Percentiles rank a stretch among this genome's conserved stretches.
These are phyloP conservation scores for Tylopilus rubrobrunneus DNA, from an alignment of 768 basidiomycete species.

Conservation along the genomic window DNA sequence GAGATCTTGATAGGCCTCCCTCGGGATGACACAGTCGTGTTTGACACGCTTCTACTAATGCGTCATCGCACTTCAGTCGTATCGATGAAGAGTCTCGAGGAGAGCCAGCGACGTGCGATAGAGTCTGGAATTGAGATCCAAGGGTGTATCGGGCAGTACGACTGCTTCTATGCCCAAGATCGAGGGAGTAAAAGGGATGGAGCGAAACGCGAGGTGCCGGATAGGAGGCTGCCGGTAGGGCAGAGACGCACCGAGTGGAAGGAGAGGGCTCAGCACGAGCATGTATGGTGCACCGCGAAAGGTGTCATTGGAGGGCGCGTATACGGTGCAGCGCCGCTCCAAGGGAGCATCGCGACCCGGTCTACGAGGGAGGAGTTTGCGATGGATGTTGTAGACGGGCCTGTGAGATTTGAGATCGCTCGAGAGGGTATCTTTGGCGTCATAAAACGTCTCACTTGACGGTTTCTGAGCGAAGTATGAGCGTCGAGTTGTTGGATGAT, in stretches of 20 bases:
- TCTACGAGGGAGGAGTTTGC: constrained; percentile 71
- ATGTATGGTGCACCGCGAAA: constrained; percentile 28
- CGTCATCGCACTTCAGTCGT: constrained; percentile 79
- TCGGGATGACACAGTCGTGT: constrained; percentile 76
- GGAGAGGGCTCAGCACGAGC: constrained; percentile 60
- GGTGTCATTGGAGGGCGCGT: constrained; percentile 30
- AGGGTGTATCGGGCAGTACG: constrained; percentile 41
- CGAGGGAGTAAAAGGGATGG: constrained; percentile 36
- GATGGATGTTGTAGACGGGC: constrained; percentile 52
- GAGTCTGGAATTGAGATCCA: constrained; percentile 57
- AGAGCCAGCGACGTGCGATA: constrained; percentile 80
- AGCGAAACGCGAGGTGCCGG: constrained; percentile 77
- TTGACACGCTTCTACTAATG: constrained; percentile 83
- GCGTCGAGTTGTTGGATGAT: constrained; percentile 88
- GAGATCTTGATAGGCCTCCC: constrained; percentile 84
- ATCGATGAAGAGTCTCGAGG: constrained; percentile 79
- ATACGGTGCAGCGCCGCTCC: constrained; percentile 79
- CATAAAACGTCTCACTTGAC: constrained; percentile 27
- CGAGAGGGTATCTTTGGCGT: constrained; percentile 29
- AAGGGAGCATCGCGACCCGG: constrained; percentile 71
- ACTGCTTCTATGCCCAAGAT: constrained; percentile 21
- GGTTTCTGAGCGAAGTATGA: constrained; percentile 83
- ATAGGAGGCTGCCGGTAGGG: constrained; percentile 94
- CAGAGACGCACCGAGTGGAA: constrained; percentile 41
- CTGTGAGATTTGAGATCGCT: constrained; percentile 34